Conservation (phyloP, 768 basidiomycete species). For the Termitomyces sp. region DNA sequence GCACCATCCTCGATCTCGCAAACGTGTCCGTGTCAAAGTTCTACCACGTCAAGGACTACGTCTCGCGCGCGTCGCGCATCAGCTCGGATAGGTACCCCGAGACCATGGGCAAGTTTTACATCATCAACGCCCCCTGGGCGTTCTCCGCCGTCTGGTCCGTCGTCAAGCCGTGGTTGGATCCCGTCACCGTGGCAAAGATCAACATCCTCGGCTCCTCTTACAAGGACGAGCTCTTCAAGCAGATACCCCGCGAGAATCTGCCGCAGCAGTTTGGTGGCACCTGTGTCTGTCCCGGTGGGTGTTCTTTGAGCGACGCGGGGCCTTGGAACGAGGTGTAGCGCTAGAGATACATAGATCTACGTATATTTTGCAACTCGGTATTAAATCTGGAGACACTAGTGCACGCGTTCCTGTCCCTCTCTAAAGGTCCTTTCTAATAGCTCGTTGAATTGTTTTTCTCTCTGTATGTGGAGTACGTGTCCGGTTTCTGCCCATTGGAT, state of each 20-base stretch:
- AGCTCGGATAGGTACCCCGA: conserved; percentile 93
- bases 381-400: no score
- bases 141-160: conserved; percentile 86
- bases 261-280: conserved; percentile 81
- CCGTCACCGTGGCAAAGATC: conserved; percentile 93
- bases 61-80: conserved; percentile 65
- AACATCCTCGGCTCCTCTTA: conserved; percentile 77
- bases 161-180: conserved; percentile 92
- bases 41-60: conserved; percentile 90
- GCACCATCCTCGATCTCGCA: conserved; percentile 93
- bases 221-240: conserved; percentile 67
- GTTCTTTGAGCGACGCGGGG: conserved; percentile 84
- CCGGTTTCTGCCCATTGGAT: conserved; percentile 58
- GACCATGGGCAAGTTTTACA: conserved; percentile 97
- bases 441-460: conserved; percentile 41
- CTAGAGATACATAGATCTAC: no score
- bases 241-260: conserved; percentile 81
- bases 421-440: conserved; percentile 50
- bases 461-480: conserved; percentile 55
- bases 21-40: conserved; percentile 69
- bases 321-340: no score
- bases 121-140: conserved; percentile 94
- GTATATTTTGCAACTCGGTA: no score
- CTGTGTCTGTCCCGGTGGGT: conserved; percentile 75
- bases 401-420: conserved; percentile 36